phyloP scores from a whole-genome alignment of 129 eudicot species.

The Centaurea solstitialis region DNA sequence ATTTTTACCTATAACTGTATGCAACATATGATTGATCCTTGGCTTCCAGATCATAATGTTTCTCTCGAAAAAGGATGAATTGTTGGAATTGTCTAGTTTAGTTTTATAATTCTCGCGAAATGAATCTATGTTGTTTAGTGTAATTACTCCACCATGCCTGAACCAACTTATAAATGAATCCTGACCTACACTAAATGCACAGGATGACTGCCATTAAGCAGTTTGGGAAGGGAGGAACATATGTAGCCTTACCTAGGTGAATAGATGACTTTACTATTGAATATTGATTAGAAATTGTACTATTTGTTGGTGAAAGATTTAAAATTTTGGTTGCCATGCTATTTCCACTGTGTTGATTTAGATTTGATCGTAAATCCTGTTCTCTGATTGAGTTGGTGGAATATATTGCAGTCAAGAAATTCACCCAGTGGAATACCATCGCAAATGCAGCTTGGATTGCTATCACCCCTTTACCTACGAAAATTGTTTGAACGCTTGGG shows the following conservation, averaged over 20 bases:
- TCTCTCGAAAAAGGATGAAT: background rate
- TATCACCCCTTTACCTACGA: slow-evolving; percentile 88
- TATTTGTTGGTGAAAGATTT: background rate
- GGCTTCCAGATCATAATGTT: background rate
- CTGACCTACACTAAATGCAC: background rate
- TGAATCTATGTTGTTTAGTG: background rate
- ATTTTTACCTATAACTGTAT: slow-evolving; percentile 1
- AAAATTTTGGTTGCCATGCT: background rate
- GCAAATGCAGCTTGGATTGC: slow-evolving; percentile 84
- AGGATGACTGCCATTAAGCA: background rate
- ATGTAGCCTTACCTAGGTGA: background rate
- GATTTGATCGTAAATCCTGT: background rate
- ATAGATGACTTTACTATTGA: background rate
- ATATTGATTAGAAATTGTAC: background rate
- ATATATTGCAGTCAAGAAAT: slow-evolving; percentile 58
- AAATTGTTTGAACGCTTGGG: slow-evolving; percentile 94
- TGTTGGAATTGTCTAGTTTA: background rate
- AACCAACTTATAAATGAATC: too few relatives aligned
- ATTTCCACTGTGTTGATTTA: background rate
- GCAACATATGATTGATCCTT: background rate
- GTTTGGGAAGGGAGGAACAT: background rate
- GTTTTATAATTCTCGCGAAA: background rate
- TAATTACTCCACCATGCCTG: background rate
- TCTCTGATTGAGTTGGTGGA: slow-evolving; percentile 7
- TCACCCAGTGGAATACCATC: slow-evolving; percentile 55